Base-by-base conservation (phyloP, 2,329 filamentous ascomycete genomes). In the Domatiomyces catenatus region DNA sequence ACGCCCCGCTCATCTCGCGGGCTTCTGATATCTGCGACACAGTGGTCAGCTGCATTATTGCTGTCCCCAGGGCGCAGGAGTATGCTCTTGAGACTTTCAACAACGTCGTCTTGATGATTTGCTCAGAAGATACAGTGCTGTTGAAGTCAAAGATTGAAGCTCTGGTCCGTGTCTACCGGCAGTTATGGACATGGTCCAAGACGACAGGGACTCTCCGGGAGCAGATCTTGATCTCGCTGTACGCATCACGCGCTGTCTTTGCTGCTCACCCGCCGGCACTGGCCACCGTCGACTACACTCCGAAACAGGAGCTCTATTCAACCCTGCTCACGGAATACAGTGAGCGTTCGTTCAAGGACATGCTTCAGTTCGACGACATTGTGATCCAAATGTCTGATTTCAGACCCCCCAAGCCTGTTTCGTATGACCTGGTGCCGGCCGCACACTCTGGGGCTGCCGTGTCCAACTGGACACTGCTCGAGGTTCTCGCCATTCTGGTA, bases 361-460 rank as follows among this genome's bases (percentile, higher is more conserved):
- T 82, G 39, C 72, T 96, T 8, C 83, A 87, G 56, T 68, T 93
- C n/a, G 80, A 86, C 53, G 85, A 95, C 59, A 63, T 95, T 22
- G 24, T 18, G 28, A 39, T 52, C 15, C 50, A 49, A 17, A 18
- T 52, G 8, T 51, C 49, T 19, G 49, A 51, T 44, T 44, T 51
- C n/a, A 28, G 15, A 2, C 44, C 42, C 28, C 26, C 45, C 22
- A 26, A 26, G 18, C 44, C 44, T 5, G 17, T 5, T 20, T 20
- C 17, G n/a, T 45, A 51, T 32, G n/a, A 51, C 44, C 28, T 51
- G 20, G 42, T 24, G 8, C 44, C 45, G 10, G 24, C 42, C 15
- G 17, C 32, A 19, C 20, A 51, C 3, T 48, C 49, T 8, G 8
- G 39, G 32, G 20, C 36, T 20, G 49, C 49, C 19, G 20, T 44